Percentiles rank a stretch among this genome's conserved stretches.
These are phyloP conservation scores for Xylariaceae sp. DNA, from an alignment of 2,329 filamentous ascomycete species.

Conservation along the genomic window DNA sequence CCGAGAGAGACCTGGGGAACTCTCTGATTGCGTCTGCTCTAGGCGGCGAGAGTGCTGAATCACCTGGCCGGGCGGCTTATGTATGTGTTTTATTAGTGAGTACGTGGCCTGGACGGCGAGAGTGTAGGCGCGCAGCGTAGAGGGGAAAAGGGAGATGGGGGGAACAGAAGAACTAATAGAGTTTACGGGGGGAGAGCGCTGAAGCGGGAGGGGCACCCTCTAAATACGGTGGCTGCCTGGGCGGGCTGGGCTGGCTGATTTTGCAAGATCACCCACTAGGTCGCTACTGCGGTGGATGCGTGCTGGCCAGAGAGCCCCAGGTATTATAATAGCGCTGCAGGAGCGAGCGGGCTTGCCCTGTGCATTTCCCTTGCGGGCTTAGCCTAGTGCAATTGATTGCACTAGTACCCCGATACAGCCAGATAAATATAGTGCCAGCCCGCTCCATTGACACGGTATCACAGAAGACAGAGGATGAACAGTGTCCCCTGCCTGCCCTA, in stretches of 20 bases:
- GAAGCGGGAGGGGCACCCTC: constrained; percentile 27
- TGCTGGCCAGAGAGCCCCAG: constrained; percentile 5
- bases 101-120: constrained; percentile 10
- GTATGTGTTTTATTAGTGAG: constrained; percentile 5
- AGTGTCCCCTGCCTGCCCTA: too few relatives aligned
- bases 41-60: constrained; percentile 8
- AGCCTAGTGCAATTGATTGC: constrained; percentile 3
- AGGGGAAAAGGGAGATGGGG: constrained; percentile 7
- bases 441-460: too few relatives aligned
- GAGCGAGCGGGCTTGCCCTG: background rate
- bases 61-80: background rate
- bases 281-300: constrained; percentile 17
- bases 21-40: background rate
- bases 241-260: constrained; percentile 30
- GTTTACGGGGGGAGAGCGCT: constrained; percentile 26
- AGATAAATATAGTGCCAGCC: background rate
- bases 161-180: constrained; percentile 24
- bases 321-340: background rate
- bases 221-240: constrained; percentile 27
- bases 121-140: background rate
- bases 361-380: constrained; percentile 14
- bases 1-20: background rate
- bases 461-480: too few relatives aligned
- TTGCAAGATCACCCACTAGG: constrained; percentile 22
- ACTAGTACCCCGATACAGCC: background rate